These are phyloP conservation scores for Paxillus ammoniavirescens DNA, from an alignment of 768 basidiomycete species.

Conservation along the genomic window DNA sequence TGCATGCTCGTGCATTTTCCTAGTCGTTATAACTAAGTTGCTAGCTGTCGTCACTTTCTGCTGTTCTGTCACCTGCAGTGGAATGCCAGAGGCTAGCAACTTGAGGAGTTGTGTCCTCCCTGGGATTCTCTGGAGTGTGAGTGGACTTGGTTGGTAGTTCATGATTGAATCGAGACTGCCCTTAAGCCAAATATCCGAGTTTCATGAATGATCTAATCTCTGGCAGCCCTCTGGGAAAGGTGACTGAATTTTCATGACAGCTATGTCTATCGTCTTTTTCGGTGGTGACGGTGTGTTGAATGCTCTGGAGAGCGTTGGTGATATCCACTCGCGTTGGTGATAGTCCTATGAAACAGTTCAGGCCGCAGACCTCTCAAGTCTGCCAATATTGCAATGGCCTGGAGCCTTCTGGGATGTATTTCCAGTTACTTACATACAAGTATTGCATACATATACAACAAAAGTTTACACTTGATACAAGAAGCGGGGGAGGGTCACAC, in stretches of 20 bases:
- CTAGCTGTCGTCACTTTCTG: not conserved
- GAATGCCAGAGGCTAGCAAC: not conserved
- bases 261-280: slow-evolving; percentile 41
- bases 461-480: not conserved
- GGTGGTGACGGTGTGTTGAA: slow-evolving; percentile 62
- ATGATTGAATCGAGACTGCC: not conserved
- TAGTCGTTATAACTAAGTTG: slow-evolving; percentile 4
- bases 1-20: not conserved
- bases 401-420: slow-evolving; percentile 54
- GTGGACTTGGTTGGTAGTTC: not conserved
- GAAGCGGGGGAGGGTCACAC: too few relatives aligned
- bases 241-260: too few relatives aligned
- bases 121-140: not conserved
- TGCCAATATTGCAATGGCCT: slow-evolving; percentile 47
- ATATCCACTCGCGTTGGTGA: not conserved
- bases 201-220: too few relatives aligned
- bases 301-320: not conserved
- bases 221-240: too few relatives aligned
- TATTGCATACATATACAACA: slow-evolving; percentile 4
- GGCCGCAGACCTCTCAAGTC: slow-evolving; percentile 74
- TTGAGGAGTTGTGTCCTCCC: not conserved
- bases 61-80: not conserved
- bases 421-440: slow-evolving; percentile 51
- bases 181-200: too few relatives aligned
- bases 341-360: slow-evolving; percentile 49